phyloP scores from a whole-genome alignment of 495 filamentous ascomycete species.

The Cryomyces minteri region DNA sequence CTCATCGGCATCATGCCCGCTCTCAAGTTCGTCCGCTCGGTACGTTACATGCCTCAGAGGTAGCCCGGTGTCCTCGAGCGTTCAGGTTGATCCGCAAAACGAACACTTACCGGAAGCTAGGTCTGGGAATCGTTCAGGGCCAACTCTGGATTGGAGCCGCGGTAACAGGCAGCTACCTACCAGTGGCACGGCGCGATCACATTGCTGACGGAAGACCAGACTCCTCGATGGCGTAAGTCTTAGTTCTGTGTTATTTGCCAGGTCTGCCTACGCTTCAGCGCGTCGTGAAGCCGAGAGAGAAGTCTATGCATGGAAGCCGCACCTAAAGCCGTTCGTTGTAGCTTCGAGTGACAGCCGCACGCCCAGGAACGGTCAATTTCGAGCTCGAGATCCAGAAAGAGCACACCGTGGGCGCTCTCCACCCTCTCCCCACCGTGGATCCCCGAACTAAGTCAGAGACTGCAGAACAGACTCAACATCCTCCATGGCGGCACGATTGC shows the following conservation, averaged over 20 bases:
- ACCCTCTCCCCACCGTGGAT: neutral
- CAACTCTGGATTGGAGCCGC: conserved; percentile 72
- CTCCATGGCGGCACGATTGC: conserved; percentile 92
- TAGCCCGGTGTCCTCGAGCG: neutral
- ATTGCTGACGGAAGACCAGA: conserved; percentile 1
- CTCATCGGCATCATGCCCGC: conserved; percentile 26
- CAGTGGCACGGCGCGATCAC: neutral
- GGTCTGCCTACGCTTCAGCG: neutral
- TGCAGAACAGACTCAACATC: conserved; percentile 71
- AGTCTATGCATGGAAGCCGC: neutral
- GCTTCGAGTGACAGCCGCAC: conserved; percentile 60
- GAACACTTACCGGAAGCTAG: conserved; percentile 20
- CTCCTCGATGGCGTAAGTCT: conserved; percentile 18
- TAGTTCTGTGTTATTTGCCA: neutral
- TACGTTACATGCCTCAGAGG: conserved; percentile 20
- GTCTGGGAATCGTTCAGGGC: conserved; percentile 68
- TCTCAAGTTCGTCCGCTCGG: conserved; percentile 43
- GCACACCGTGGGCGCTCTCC: conserved; percentile 46
- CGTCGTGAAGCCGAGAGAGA: neutral
- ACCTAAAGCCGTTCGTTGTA: conserved; percentile 15
- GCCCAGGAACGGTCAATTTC: conserved; percentile 67
- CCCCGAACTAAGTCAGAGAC: neutral
- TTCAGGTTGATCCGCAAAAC: no score
- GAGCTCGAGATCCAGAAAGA: conserved; percentile 71
- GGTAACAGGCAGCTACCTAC: conserved; percentile 29